These are phyloP conservation scores for Tubosaeta sp. DNA, from an alignment of 768 basidiomycete species.

Conservation along the genomic window DNA sequence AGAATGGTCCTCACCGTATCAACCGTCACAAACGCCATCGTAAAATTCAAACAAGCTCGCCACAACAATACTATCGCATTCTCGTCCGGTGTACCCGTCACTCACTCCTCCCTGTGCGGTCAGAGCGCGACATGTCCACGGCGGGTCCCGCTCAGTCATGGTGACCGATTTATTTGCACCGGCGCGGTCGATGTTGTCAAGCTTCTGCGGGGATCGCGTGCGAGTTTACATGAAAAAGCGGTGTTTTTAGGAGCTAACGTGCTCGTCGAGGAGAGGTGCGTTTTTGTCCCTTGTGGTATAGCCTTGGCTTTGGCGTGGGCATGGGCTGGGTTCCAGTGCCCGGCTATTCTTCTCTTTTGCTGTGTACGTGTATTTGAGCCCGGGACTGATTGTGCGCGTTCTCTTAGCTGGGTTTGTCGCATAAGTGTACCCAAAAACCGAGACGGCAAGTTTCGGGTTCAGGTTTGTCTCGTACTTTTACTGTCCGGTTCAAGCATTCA, in stretches of 20 bases:
- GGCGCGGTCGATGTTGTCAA: constrained; percentile 59
- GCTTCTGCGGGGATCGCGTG: constrained; percentile 54
- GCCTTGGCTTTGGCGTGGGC: neutral
- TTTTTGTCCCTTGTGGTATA: constrained; percentile 13
- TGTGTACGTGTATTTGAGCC: neutral
- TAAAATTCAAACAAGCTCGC: constrained; percentile 46
- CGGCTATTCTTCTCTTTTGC: neutral
- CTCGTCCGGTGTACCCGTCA: constrained; percentile 36
- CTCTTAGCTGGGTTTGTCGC: constrained; percentile 57
- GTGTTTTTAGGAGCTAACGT: constrained; percentile 50
- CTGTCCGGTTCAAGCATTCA: neutral
- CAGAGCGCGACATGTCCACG: constrained; percentile 25
- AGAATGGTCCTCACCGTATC: constrained; percentile 22
- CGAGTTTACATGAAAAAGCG: constrained; percentile 47
- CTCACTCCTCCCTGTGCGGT: constrained; percentile 32
- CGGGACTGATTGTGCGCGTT: constrained; percentile 4
- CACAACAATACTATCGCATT: constrained; percentile 30
- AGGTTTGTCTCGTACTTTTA: constrained; percentile 36
- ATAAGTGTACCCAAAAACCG: constrained; percentile 51
- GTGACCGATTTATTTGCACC: constrained; percentile 51
- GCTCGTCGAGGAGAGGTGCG: constrained; percentile 67
- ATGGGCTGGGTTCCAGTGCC: neutral
- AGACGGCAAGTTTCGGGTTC: constrained; percentile 54
- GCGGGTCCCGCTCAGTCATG: constrained; percentile 32
- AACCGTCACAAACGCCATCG: constrained; percentile 50